A percentile compares a stretch with the other conserved stretches of the same genome.
Conservation (phyloP, 129 eudicot species). For the Artemisia argyi region DNA sequence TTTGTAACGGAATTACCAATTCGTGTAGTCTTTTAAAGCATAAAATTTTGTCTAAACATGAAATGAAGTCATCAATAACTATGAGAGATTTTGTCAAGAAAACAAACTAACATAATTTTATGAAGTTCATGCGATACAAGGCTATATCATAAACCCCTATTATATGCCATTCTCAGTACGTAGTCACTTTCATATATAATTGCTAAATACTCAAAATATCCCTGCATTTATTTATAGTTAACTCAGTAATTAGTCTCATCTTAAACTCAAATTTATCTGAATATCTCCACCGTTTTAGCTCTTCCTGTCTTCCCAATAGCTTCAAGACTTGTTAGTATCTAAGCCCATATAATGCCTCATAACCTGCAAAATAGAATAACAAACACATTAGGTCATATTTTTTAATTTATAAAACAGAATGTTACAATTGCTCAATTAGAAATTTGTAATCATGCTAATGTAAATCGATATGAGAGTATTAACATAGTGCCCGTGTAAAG, state of each 20-base stretch:
- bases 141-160: background rate
- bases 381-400: constrained; percentile 1
- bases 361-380: constrained; percentile 13
- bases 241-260: constrained; percentile 21
- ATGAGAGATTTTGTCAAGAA: background rate
- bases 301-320: constrained; percentile 22
- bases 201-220: background rate
- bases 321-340: constrained; percentile 15
- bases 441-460: too few species aligned
- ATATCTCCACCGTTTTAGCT: background rate
- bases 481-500: too few species aligned
- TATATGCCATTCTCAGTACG: background rate
- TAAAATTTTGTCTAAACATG: too few species aligned
- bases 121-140: too few species aligned
- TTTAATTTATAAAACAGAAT: background rate
- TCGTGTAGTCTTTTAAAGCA: too few species aligned
- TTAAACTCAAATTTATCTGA: constrained; percentile 15
- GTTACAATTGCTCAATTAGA: too few species aligned
- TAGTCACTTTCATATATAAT: background rate
- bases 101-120: background rate
- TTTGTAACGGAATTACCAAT: too few species aligned
- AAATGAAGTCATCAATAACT: background rate
- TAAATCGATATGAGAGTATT: too few species aligned
- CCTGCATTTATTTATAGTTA: background rate
- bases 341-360: constrained; percentile 10